These are phyloP conservation scores for Fusarium neocosmosporiellum DNA, from an alignment of 2,329 filamentous ascomycete genomes.

Conservation along the genomic window DNA sequence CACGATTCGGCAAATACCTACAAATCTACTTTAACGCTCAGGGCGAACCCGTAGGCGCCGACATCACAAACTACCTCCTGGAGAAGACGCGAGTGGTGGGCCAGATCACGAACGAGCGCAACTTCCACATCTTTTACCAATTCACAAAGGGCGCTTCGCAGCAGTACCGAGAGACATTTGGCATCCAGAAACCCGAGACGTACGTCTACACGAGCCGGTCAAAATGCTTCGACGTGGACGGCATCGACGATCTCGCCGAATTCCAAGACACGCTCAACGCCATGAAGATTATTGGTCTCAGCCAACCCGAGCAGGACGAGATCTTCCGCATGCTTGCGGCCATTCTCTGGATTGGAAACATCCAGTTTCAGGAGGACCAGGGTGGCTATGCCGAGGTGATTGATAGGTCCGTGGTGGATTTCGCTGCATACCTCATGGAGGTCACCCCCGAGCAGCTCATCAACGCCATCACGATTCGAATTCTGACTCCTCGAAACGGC, in stretches of 20 bases:
- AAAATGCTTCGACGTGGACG: constrained; percentile 93
- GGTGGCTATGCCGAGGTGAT: constrained; percentile 86
- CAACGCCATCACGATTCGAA: constrained; percentile 88
- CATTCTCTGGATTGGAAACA: constrained; percentile 94
- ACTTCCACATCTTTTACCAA: constrained; percentile 99
- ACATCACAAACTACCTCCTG: constrained; percentile 97
- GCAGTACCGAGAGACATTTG: constrained; percentile 87
- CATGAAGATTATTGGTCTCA: constrained; percentile 93
- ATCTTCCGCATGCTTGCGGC: constrained; percentile 96
- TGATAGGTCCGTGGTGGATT: constrained; percentile 93
- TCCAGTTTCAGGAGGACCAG: constrained; percentile 90
- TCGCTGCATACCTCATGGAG: constrained; percentile 92
- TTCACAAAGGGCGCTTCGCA: constrained; percentile 95
- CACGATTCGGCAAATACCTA: constrained; percentile 96
- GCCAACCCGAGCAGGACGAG: constrained; percentile 89
- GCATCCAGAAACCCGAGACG: constrained; percentile 89
- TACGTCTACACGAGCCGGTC: constrained; percentile 95
- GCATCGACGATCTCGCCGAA: constrained; percentile 91
- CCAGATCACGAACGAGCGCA: constrained; percentile 94
- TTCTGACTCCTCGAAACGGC: constrained; percentile 76
- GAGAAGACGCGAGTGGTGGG: constrained; percentile 96
- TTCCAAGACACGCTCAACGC: constrained; percentile 91
- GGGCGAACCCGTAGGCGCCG: constrained; percentile 93
- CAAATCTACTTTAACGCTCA: constrained; percentile 95
- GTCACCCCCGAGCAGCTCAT: constrained; percentile 84